Evolutionary conservation across 441 rosid species (phyloP).

Genomic region (Erodium moschatum): DNA sequence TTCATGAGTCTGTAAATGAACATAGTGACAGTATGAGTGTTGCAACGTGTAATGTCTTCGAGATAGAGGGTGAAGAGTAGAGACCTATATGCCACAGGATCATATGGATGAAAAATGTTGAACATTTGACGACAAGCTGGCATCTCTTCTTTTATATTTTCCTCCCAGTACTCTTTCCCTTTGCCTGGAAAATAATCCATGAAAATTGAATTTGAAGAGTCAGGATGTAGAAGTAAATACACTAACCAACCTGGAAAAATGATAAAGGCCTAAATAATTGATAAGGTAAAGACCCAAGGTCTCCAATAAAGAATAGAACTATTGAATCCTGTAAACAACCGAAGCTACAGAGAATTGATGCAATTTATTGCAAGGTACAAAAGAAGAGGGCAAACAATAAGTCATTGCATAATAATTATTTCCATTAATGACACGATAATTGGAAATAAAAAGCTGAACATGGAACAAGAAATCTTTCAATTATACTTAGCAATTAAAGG

Average conservation of each 20-base stretch:
- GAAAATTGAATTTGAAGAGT: slow-evolving; percentile 1
- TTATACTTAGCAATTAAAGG: neutral
- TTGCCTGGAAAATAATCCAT: slow-evolving; percentile 38
- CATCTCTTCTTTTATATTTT: slow-evolving; percentile 78
- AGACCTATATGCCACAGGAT: slow-evolving; percentile 98
- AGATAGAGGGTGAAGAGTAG: slow-evolving; percentile 14
- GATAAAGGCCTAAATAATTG: neutral
- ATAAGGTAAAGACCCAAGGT: slow-evolving; percentile 6
- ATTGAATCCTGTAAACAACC: neutral
- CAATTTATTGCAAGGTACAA: neutral
- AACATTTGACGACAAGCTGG: slow-evolving; percentile 94
- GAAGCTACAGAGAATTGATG: neutral
- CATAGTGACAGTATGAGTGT: neutral
- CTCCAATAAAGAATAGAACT: neutral
- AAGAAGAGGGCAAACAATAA: neutral
- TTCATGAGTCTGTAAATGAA: neutral
- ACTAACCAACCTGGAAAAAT: neutral
- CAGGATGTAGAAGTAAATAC: neutral
- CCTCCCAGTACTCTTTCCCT: slow-evolving; percentile 82
- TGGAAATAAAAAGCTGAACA: neutral
- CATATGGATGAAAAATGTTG: slow-evolving; percentile 95
- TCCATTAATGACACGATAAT: neutral
- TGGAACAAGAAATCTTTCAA: neutral
- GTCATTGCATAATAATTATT: slow-evolving; percentile 2
- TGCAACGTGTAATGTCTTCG: neutral